Evolutionary conservation across 2,329 filamentous ascomycete genomes (phyloP).

Genomic region (Colletotrichum horii): DNA sequence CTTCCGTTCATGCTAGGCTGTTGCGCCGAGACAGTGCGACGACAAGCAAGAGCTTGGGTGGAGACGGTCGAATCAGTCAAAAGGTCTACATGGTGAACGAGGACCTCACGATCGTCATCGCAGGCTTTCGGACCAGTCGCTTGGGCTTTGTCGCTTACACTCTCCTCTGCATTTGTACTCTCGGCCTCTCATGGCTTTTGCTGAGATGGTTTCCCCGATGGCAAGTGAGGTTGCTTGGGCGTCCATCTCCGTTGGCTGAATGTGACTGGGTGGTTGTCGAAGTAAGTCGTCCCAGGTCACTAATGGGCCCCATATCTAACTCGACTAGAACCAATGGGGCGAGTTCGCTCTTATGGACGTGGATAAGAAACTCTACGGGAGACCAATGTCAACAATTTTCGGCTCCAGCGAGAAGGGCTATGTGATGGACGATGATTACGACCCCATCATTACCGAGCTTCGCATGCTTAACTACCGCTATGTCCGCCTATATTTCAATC

Average conservation of each 20-base stretch:
- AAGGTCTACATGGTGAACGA: constrained; percentile 94
- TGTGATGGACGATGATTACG: constrained; percentile 69
- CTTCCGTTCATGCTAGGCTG: constrained; percentile 67
- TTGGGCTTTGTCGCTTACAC: constrained; percentile 74
- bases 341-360: constrained; percentile 84
- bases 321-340: constrained; percentile 84
- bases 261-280: constrained; percentile 94
- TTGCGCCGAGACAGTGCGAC: constrained; percentile 73
- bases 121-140: constrained; percentile 83
- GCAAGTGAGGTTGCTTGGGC: constrained; percentile 79
- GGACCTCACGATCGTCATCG: constrained; percentile 91
- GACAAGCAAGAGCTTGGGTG: constrained; percentile 70
- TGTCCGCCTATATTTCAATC: constrained; percentile 90
- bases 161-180: constrained; percentile 71
- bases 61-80: constrained; percentile 74
- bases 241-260: constrained; percentile 68
- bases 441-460: constrained; percentile 77
- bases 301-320: not conserved
- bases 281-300: constrained; percentile 44
- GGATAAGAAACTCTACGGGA: constrained; percentile 56
- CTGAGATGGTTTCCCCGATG: constrained; percentile 90
- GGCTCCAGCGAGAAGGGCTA: constrained; percentile 68
- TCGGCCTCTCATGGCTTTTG: constrained; percentile 82
- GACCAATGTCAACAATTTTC: constrained; percentile 67
- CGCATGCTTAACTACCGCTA: constrained; percentile 91